Conservation (phyloP, 805 yeast species). For the Teunomyces panamensis region DNA sequence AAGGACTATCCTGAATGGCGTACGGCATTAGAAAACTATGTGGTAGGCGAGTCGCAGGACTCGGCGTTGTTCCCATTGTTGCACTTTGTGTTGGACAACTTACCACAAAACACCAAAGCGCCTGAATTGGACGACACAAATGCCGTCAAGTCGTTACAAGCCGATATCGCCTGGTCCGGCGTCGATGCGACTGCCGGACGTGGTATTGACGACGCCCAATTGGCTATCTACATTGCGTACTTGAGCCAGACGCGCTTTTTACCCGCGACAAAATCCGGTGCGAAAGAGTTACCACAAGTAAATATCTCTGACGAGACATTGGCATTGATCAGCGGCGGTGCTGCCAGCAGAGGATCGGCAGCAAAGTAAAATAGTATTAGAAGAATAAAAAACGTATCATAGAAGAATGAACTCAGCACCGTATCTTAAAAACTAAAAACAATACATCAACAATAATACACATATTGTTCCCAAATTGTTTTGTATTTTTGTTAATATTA, state of each 20-base stretch:
- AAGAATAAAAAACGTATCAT: neutral
- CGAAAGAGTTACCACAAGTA: slow-evolving; percentile 51
- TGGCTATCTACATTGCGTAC: slow-evolving; percentile 79
- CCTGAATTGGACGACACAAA: slow-evolving; percentile 92
- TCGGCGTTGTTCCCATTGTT: slow-evolving; percentile 89
- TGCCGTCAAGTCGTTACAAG: slow-evolving; percentile 64
- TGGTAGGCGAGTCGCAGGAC: slow-evolving; percentile 62
- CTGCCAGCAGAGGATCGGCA: slow-evolving; percentile 74
- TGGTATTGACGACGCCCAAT: slow-evolving; percentile 66
- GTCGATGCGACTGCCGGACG: slow-evolving; percentile 64
- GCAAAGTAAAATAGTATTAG: slow-evolving; percentile 21
- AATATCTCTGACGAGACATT: slow-evolving; percentile 55
- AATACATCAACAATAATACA: no score
- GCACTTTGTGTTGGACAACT: slow-evolving; percentile 89
- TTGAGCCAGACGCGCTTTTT: slow-evolving; percentile 78
- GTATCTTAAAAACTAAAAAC: no score
- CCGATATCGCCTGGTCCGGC: slow-evolving; percentile 63
- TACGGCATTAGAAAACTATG: slow-evolving; percentile 67
- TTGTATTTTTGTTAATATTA: no score
- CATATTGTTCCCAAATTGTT: no score
- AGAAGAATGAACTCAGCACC: no score
- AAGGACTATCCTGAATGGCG: slow-evolving; percentile 81
- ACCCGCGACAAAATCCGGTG: slow-evolving; percentile 55
- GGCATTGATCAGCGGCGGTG: slow-evolving; percentile 55
- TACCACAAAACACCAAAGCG: slow-evolving; percentile 89